Base-by-base conservation (phyloP, 2,329 filamentous ascomycete species). In the Penicillium sp. region DNA sequence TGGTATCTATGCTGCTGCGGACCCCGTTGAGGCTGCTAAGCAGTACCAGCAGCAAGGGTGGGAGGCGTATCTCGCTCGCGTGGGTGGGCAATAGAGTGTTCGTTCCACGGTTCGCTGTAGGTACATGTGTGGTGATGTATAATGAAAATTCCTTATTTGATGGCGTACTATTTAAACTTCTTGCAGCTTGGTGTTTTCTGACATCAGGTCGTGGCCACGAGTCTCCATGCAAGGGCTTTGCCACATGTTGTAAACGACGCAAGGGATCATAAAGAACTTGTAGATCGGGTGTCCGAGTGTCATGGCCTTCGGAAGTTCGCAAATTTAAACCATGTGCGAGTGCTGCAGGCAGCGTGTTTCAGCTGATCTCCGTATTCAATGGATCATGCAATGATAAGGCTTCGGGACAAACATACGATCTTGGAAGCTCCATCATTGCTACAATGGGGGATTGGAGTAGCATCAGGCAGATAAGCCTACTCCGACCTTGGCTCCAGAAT, bases 1-100 rank as follows among this genome's bases (percentile, higher is more conserved):
- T 26, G 76, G 76, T 7, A 78, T 79, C 50, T 78, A 79, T 61
- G 73, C 73, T 29, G 74, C 74, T 16, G 51, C 67, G 10, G 76
- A 79, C 61, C 75, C 76, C 6, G 70, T 78, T 26, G 71, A 73
- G 55, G 75, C 75, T 3, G 76, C 67, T 4, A 70, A 72, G 60
- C 68, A 69, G 61, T 79, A 79, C 64, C 74, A 72, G 60, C 63
- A 74, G 58, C 74, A 76, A 43, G 76, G 76, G 0, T 79, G 76
- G 76, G 67, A 71, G 49, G 76, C 76, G n/a, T 78, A 79, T 62
- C 47, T 70, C 57, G 69, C 68, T 42, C 68, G 74, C 43, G 63
- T 75, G 36, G 62, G 64, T 2, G 62, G 56, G 26, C 61, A 61
- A 61, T 67, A 61, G 55, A 55, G 11, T 16, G 11, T 8, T 36